Evolutionary conservation across 345 rosid species (phyloP).

Genomic region (Arabis alpina): DNA sequence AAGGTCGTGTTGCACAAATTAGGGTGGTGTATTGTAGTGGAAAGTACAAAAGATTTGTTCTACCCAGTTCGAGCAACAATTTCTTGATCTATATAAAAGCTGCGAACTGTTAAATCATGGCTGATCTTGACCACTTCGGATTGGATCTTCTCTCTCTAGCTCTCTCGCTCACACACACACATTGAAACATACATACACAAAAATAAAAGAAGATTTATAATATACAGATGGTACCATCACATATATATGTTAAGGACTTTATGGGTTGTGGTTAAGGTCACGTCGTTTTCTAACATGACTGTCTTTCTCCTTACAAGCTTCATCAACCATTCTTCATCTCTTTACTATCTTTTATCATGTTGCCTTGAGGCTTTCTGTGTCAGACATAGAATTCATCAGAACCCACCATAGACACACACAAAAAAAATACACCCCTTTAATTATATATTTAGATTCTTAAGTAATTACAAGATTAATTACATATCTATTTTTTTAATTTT

Average conservation of each 20-base stretch:
- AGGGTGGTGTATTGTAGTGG: conserved; percentile 35
- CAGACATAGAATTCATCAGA: conserved; percentile 39
- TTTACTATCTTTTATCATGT: conserved; percentile 44
- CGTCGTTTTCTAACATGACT: conserved; percentile 49
- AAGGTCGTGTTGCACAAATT: conserved; percentile 45
- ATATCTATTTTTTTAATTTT: not conserved
- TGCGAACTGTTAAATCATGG: conserved; percentile 44
- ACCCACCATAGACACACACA: conserved; percentile 28
- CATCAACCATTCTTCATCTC: conserved; percentile 44
- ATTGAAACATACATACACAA: conserved; percentile 20
- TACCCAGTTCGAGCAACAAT: conserved; percentile 40
- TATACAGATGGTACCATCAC: conserved; percentile 33
- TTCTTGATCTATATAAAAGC: conserved; percentile 48
- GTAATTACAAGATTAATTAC: not conserved
- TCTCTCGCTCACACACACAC: conserved; percentile 18
- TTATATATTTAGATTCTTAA: not conserved
- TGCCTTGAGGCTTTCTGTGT: conserved; percentile 43
- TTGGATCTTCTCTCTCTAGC: conserved; percentile 20
- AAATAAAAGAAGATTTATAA: conserved; percentile 29
- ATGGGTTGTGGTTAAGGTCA: conserved; percentile 45
- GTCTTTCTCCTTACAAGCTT: conserved; percentile 45
- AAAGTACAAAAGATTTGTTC: conserved; percentile 43
- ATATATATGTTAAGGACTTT: conserved; percentile 39
- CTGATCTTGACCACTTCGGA: conserved; percentile 42
- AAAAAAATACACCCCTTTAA: conserved; percentile 21